Base-by-base conservation (phyloP, 169 alveolate species). In the Plasmodium sp. region DNA sequence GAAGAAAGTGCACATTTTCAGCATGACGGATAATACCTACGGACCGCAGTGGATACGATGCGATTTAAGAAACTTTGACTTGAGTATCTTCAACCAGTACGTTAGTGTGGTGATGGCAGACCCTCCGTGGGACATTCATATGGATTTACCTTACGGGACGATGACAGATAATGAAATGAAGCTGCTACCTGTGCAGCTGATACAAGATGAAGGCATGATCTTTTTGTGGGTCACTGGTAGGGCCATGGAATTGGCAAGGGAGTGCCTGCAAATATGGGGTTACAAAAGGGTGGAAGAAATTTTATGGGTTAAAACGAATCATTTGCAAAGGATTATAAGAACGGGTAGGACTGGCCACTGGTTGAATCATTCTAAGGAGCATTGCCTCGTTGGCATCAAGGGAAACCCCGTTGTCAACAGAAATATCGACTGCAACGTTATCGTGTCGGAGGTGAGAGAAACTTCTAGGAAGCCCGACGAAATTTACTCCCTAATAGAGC, bases 41-140 rank as follows among this genome's bases (percentile, higher is more conserved):
- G 93, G 84, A 10, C 97, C 98, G 0, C 97, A 97, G 94, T 97
- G 99, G 99, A 97, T 97, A 56, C 84, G 97, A 84, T 97, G 98
- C 93, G 98, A 97, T 84, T 96, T 97, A 96, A 92, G 98, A 54
- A 97, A 97, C 83, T 96, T 98, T 33, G 99, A 98, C 94, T 95
- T 98, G 67, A 96, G 98, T 88, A 95, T 97, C 5, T 97, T 98
- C 81, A 98, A 97, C 96, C 97, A 97, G 83, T 95, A 97, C 93
- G 98, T 99, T 84, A 97, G 98, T 82, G 99, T 98, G 9, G 98
- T 99, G 54, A 98, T 98, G 99, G 99, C 99, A 31, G 99, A 99
- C 85, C 99, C 99, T 1, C 99, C 99, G 9, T 99, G 99, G 99
- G 99, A 98, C 92, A 99, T 99, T 58, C 99, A 99, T 97, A 99